These are phyloP conservation scores for Chernovozyma aurita DNA, from an alignment of 1,139 yeast genomes.

Conservation along the genomic window DNA sequence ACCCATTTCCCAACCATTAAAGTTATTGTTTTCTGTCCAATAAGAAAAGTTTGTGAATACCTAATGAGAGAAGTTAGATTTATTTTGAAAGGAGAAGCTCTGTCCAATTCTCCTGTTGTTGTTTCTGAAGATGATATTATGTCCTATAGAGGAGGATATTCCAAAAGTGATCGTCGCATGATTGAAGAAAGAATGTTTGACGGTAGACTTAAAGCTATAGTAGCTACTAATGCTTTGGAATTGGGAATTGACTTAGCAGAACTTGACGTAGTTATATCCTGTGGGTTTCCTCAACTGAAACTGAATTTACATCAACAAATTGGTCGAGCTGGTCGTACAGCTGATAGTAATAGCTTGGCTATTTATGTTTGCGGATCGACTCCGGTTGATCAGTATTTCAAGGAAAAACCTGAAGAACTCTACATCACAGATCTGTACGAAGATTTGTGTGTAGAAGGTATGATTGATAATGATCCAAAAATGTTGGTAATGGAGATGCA, in stretches of 20 bases:
- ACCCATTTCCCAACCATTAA: slow-evolving; percentile 50
- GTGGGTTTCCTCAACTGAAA: slow-evolving; percentile 87
- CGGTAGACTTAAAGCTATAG: slow-evolving; percentile 78
- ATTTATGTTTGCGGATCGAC: slow-evolving; percentile 78
- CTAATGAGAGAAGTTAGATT: slow-evolving; percentile 76
- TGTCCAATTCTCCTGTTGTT: slow-evolving; percentile 35
- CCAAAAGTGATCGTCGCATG: slow-evolving; percentile 75
- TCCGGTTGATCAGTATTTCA: slow-evolving; percentile 83
- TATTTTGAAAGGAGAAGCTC: slow-evolving; percentile 31
- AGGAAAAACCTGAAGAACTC: slow-evolving; percentile 65
- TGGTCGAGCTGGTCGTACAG: slow-evolving; percentile 92
- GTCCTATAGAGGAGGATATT: slow-evolving; percentile 95
- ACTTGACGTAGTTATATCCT: slow-evolving; percentile 82
- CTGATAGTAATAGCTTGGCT: slow-evolving; percentile 63
- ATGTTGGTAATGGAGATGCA: slow-evolving; percentile 64
- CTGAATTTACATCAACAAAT: slow-evolving; percentile 91
- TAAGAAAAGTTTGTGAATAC: slow-evolving; percentile 80
- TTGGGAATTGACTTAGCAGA: slow-evolving; percentile 93
- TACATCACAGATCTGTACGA: slow-evolving; percentile 39
- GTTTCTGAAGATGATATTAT: slow-evolving; percentile 55
- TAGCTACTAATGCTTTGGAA: slow-evolving; percentile 93
- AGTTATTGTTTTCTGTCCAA: slow-evolving; percentile 86
- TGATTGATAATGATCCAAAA: slow-evolving; percentile 32
- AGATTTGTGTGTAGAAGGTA: slow-evolving; percentile 39
- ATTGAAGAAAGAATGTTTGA: slow-evolving; percentile 89